Evolutionary conservation across 495 filamentous ascomycete species (phyloP).

Genomic region (Choiromyces venosus): DNA sequence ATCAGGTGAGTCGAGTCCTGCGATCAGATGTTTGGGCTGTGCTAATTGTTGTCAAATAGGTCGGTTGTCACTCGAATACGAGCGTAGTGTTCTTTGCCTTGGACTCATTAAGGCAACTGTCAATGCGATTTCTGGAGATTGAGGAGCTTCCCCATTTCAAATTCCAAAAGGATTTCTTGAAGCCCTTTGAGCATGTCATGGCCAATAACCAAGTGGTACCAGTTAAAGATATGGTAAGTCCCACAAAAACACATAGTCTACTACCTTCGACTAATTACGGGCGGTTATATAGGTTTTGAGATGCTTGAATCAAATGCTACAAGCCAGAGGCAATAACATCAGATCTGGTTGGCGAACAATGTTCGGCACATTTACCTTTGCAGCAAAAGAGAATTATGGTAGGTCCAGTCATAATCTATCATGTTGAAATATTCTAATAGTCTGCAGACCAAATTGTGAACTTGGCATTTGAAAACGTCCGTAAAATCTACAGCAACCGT

Average conservation of each 20-base stretch:
- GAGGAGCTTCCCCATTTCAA: conserved; percentile 98
- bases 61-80: conserved; percentile 92
- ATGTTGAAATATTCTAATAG: conserved; percentile 13
- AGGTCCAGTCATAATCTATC: conserved; percentile 29
- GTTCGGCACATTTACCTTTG: conserved; percentile 97
- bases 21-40: conserved; percentile 4
- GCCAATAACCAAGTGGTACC: conserved; percentile 79
- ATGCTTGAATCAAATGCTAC: conserved; percentile 99
- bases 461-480: conserved; percentile 91
- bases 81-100: conserved; percentile 94
- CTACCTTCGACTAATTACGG: conserved; percentile 7
- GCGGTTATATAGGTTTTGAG: conserved; percentile 53
- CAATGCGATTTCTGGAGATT: conserved; percentile 98
- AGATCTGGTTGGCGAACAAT: conserved; percentile 97
- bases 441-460: conserved; percentile 81
- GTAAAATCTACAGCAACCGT: conserved; percentile 94
- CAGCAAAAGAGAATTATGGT: conserved; percentile 83
- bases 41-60: conserved; percentile 40
- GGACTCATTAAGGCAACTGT: conserved; percentile 87
- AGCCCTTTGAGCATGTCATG: conserved; percentile 97
- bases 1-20: conserved; percentile 48
- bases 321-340: conserved; percentile 91
- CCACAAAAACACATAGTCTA: neutral
- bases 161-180: conserved; percentile 98
- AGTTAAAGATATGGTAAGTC: conserved; percentile 83